Base-by-base conservation (phyloP, 208 protist species). In the Leishmania guyanensis region DNA sequence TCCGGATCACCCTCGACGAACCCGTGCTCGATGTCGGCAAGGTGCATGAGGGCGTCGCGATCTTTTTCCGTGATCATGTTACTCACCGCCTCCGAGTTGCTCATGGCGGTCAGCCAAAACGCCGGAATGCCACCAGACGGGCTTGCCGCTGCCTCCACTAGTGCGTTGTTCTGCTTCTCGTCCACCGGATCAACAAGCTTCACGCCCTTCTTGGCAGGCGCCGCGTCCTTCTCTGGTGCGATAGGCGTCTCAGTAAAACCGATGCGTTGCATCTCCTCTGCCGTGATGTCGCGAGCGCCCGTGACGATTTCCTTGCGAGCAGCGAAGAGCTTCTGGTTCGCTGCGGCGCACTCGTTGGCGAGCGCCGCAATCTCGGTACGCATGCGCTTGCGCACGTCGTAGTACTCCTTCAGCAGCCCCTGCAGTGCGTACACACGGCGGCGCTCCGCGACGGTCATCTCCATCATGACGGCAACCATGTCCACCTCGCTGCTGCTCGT, bases 81-180 rank as follows among this genome's bases (percentile, higher is more conserved):
- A 33, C 82, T 75, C 36, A 96, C 50, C 0, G 83, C 87, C 64
- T 91, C 89, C n/a, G 79, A 73, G 81, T 95, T 90, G 26, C 72
- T 69, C 83, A 98, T 76, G 4, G 92, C 92, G 16, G 78, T 90
- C 26, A 98, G 84, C 95, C 96, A 98, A 80, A 98, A 98, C 54
- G 90, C 79, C 22, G 96, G 94, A 77, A 98, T 96, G 43, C 96
- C 96, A n/a, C 92, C 91, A n/a, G 84, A 64, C 6, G 88, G 78
- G 29, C 80, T 75, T 29, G 77, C 84, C 36, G 90, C 92, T 2
- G 88, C 89, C 33, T 66, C 62, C 46, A 72, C 77, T 20, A 94
- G 77, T n/a, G 53, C 79, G 54, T 56, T 75, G 54, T 84, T 85
- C 54, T 79, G 68, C 64, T 77, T 80, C 75, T 81, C 81, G 50